Percentiles rank a stretch among this genome's conserved stretches.
These are phyloP conservation scores for Onygena corvina DNA, from an alignment of 2,329 filamentous ascomycete species.

Conservation along the genomic window DNA sequence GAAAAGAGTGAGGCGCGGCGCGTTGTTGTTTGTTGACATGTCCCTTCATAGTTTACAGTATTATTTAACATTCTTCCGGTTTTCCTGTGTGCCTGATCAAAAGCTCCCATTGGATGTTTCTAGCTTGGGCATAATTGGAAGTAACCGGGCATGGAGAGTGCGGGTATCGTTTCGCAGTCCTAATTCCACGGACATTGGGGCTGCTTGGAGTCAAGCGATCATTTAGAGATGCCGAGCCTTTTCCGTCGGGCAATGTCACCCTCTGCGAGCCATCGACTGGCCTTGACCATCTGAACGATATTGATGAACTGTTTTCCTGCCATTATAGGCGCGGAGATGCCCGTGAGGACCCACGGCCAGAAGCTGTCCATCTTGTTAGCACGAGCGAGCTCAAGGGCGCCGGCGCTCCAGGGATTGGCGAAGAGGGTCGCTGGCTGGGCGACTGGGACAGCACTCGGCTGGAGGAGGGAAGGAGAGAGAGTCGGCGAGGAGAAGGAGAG, in stretches of 20 bases:
- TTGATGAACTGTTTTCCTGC: constrained; percentile 86
- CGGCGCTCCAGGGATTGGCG: constrained; percentile 80
- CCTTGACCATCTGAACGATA: constrained; percentile 84
- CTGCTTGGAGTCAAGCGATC: too few relatives aligned
- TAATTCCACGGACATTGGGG: too few relatives aligned
- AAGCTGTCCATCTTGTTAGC: constrained; percentile 84
- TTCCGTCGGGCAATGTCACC: constrained; percentile 62
- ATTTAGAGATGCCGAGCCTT: constrained; percentile 29
- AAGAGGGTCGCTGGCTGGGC: constrained; percentile 64
- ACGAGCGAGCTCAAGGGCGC: constrained; percentile 78
- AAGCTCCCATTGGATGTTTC: too few relatives aligned
- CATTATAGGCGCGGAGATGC: constrained; percentile 77
- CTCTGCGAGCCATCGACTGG: constrained; percentile 81
- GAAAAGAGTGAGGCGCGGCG: too few relatives aligned
- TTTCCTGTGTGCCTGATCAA: too few relatives aligned
- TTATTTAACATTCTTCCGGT: too few relatives aligned
- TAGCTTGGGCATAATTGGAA: too few relatives aligned
- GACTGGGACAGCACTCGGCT: constrained; percentile 56
- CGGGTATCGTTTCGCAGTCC: too few relatives aligned
- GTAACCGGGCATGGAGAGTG: too few relatives aligned
- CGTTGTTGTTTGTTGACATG: too few relatives aligned
- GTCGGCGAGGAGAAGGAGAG: constrained; percentile 89
- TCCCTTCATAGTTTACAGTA: too few relatives aligned
- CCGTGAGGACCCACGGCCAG: constrained; percentile 67
- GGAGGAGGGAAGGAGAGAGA: constrained; percentile 70